These are phyloP conservation scores for Ophiocordyceps robertsii DNA, from an alignment of 2,329 filamentous ascomycete species.

Conservation along the genomic window DNA sequence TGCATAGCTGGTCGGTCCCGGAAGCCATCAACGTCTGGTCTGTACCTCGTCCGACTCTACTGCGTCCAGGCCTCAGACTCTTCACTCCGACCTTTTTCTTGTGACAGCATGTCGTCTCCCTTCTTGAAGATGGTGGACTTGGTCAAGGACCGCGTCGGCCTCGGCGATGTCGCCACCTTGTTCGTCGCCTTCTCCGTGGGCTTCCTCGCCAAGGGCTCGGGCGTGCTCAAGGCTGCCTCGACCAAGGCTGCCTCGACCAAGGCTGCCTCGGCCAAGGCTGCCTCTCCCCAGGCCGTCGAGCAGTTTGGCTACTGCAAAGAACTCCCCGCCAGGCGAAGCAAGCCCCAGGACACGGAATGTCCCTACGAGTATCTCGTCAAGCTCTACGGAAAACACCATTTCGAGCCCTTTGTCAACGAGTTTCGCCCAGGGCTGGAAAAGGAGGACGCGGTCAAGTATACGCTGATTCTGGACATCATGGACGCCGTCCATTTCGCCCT, in stretches of 20 bases:
- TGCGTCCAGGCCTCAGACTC: too few relatives aligned
- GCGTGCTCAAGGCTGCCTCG: not conserved
- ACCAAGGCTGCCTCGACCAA: too few relatives aligned
- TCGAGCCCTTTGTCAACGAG: constrained; percentile 3
- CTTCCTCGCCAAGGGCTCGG: not conserved
- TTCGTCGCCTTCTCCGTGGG: constrained; percentile 1
- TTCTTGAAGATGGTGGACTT: not conserved
- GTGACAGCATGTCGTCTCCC: not conserved
- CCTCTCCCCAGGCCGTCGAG: not conserved
- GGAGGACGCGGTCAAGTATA: constrained; percentile 3
- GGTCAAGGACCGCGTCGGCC: not conserved
- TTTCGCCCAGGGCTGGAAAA: constrained; percentile 1
- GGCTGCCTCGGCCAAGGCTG: too few relatives aligned
- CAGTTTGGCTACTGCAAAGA: constrained; percentile 3
- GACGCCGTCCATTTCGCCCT: constrained; percentile 7
- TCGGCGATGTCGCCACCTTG: not conserved
- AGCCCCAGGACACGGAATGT: constrained; percentile 1
- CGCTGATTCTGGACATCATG: constrained; percentile 6
- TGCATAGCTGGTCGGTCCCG: too few relatives aligned
- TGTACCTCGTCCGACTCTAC: too few relatives aligned
- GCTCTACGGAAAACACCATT: constrained; percentile 5
- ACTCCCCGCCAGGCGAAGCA: not conserved
- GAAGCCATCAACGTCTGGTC: too few relatives aligned
- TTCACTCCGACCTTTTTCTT: too few relatives aligned
- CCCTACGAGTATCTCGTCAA: constrained; percentile 6